Evolutionary conservation across 768 basidiomycete genomes (phyloP).

Genomic region (Trametopsis cervina): DNA sequence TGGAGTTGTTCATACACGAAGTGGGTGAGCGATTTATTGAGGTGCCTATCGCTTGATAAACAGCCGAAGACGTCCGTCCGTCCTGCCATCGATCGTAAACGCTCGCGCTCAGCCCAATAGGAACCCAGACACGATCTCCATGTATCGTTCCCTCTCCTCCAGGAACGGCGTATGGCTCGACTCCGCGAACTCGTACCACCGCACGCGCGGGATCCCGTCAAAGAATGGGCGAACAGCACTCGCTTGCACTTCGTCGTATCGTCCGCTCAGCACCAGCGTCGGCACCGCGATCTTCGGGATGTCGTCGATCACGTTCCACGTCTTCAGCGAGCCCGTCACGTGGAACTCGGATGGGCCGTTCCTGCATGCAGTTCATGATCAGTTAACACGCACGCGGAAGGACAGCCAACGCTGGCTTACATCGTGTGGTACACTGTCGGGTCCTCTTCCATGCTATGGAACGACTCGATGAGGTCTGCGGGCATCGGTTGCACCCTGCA

Average conservation of each 20-base stretch:
- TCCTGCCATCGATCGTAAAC: too few relatives aligned
- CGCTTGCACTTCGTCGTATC: conserved; percentile 35
- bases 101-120: too few relatives aligned
- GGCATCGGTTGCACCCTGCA: conserved; percentile 43
- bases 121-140: conserved; percentile 30
- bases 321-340: conserved; percentile 33
- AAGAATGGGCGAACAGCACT: conserved; percentile 31
- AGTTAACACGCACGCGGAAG: background rate
- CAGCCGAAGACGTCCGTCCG: too few relatives aligned
- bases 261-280: conserved; percentile 32
- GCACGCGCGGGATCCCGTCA: conserved; percentile 30
- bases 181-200: conserved; percentile 38
- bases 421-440: conserved; percentile 42
- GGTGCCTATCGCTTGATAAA: too few relatives aligned
- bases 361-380: conserved; percentile 5
- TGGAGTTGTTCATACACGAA: too few relatives aligned
- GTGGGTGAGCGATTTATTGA: too few relatives aligned
- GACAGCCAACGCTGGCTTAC: conserved; percentile 23
- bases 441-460: conserved; percentile 33
- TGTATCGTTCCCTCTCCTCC: conserved; percentile 36
- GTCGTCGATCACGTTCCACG: conserved; percentile 40
- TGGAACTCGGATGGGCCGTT: conserved; percentile 30
- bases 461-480: conserved; percentile 25
- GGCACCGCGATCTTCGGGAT: conserved; percentile 33
- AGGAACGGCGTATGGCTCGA: conserved; percentile 38